phyloP scores from a whole-genome alignment of 2,329 filamentous ascomycete species.

The Sphaerulina musiva region DNA sequence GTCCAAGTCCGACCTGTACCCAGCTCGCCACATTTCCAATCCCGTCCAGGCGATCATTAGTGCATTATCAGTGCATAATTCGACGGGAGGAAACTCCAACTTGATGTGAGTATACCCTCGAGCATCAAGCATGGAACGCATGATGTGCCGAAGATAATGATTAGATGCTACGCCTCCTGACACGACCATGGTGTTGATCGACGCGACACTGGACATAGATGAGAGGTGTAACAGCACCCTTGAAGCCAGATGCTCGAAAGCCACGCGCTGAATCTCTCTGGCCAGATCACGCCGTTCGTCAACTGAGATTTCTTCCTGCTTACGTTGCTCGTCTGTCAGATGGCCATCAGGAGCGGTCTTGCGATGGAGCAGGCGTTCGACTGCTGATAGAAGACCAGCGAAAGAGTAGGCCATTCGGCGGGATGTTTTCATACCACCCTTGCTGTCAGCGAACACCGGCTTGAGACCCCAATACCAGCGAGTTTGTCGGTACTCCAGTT shows the following conservation, averaged over 20 bases:
- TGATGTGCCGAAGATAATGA: slow-evolving; percentile 63
- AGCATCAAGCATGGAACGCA: slow-evolving; percentile 51
- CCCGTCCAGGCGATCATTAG: slow-evolving; percentile 96
- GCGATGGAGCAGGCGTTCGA: slow-evolving; percentile 51
- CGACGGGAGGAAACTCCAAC: slow-evolving; percentile 66
- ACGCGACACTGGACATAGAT: slow-evolving; percentile 1
- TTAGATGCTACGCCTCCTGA: slow-evolving; percentile 90
- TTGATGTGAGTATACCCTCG: slow-evolving; percentile 57
- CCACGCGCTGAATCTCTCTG: slow-evolving; percentile 65
- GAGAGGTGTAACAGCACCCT: slow-evolving; percentile 55
- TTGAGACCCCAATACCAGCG: slow-evolving; percentile 62
- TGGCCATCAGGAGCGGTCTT: slow-evolving; percentile 23
- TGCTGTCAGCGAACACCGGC: slow-evolving; percentile 58
- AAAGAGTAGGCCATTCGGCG: slow-evolving; percentile 63
- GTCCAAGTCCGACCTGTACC: slow-evolving; percentile 59
- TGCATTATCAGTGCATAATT: slow-evolving; percentile 87
- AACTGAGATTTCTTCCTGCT: slow-evolving; percentile 40
- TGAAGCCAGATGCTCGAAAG: slow-evolving; percentile 80
- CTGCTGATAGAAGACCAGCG: slow-evolving; percentile 60
- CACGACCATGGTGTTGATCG: slow-evolving; percentile 62
- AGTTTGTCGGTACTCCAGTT: slow-evolving; percentile 42
- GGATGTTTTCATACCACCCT: slow-evolving; percentile 33
- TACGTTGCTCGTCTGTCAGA: slow-evolving; percentile 30
- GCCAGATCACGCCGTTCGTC: slow-evolving; percentile 64
- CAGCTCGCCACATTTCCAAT: slow-evolving; percentile 81